Percentiles rank a stretch among this genome's conserved stretches.
Evolutionary conservation across 495 filamentous ascomycete genomes (phyloP).

Genomic region (Tuber borchii): DNA sequence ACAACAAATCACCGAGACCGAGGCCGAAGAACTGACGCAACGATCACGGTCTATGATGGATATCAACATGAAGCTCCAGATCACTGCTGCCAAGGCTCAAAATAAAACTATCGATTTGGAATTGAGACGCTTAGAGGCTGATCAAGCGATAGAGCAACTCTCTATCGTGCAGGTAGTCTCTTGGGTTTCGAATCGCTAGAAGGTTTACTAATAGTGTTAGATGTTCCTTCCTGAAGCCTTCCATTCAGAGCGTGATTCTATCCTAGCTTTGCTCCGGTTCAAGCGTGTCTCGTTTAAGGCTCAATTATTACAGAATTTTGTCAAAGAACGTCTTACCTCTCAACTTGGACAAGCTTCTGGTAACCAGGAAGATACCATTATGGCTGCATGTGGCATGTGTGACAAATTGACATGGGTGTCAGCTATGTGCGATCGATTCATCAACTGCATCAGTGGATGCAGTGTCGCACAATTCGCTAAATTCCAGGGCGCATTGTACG

Average conservation of each 20-base stretch:
- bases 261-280: slow-evolving; percentile 78
- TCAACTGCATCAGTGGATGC: slow-evolving; percentile 67
- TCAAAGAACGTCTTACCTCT: slow-evolving; percentile 65
- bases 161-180: slow-evolving; percentile 58
- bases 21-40: slow-evolving; percentile 76
- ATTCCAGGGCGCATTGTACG: slow-evolving; percentile 71
- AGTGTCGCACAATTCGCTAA: slow-evolving; percentile 66
- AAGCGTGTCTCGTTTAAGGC: slow-evolving; percentile 86
- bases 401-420: slow-evolving; percentile 82
- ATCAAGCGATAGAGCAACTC: slow-evolving; percentile 82
- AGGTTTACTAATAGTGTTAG: slow-evolving; percentile 41
- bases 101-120: slow-evolving; percentile 91
- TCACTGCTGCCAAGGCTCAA: slow-evolving; percentile 80
- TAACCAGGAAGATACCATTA: slow-evolving; percentile 63
- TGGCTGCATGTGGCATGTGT: slow-evolving; percentile 68
- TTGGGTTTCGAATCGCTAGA: neutral
- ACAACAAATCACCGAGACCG: slow-evolving; percentile 83
- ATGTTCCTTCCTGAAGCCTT: slow-evolving; percentile 87
- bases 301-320: slow-evolving; percentile 64
- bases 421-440: slow-evolving; percentile 74
- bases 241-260: slow-evolving; percentile 68
- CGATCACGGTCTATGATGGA: slow-evolving; percentile 92
- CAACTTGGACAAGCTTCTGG: slow-evolving; percentile 49
- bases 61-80: slow-evolving; percentile 85
- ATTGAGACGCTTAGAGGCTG: slow-evolving; percentile 75